These are phyloP conservation scores for Ogataea minuta DNA, from an alignment of 805 yeast genomes.

Conservation along the genomic window DNA sequence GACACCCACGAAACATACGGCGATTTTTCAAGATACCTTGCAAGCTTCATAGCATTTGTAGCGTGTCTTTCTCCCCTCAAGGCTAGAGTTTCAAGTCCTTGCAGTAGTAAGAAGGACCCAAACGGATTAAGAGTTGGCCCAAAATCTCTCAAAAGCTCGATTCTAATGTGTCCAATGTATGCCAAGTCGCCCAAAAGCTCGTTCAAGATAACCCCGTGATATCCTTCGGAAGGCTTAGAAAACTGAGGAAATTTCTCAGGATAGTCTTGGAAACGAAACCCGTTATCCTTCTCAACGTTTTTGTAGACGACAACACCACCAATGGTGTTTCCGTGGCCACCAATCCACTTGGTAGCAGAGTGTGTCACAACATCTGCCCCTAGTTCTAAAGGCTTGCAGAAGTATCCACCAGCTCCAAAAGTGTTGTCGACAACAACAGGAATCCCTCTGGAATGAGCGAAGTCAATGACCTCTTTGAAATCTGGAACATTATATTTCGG, in stretches of 20 bases:
- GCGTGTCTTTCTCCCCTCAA: constrained; percentile 93
- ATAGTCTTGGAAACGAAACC: constrained; percentile 84
- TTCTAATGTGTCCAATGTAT: constrained; percentile 74
- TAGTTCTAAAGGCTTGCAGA: constrained; percentile 76
- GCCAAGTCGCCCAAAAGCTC: constrained; percentile 82
- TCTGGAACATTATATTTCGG: constrained; percentile 93
- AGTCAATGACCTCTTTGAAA: constrained; percentile 67
- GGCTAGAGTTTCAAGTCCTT: constrained; percentile 93
- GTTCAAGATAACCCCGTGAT: constrained; percentile 81
- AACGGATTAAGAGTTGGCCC: constrained; percentile 91
- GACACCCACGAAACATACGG: constrained; percentile 82
- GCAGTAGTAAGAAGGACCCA: constrained; percentile 78
- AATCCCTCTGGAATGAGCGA: constrained; percentile 83
- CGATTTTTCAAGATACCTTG: constrained; percentile 68
- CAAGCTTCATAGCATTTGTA: constrained; percentile 75
- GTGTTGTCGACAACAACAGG: constrained; percentile 95
- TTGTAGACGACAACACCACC: constrained; percentile 75
- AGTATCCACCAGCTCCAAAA: constrained; percentile 94
- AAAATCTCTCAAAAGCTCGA: constrained; percentile 84
- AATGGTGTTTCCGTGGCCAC: constrained; percentile 94
- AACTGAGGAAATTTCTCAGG: constrained; percentile 91
- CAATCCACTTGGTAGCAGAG: constrained; percentile 97
- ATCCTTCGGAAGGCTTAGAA: constrained; percentile 87
- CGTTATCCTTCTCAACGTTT: constrained; percentile 66
- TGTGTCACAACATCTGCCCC: constrained; percentile 93